Conservation (phyloP, 73 alveolate species). For the Symbiodinium natans region DNA sequence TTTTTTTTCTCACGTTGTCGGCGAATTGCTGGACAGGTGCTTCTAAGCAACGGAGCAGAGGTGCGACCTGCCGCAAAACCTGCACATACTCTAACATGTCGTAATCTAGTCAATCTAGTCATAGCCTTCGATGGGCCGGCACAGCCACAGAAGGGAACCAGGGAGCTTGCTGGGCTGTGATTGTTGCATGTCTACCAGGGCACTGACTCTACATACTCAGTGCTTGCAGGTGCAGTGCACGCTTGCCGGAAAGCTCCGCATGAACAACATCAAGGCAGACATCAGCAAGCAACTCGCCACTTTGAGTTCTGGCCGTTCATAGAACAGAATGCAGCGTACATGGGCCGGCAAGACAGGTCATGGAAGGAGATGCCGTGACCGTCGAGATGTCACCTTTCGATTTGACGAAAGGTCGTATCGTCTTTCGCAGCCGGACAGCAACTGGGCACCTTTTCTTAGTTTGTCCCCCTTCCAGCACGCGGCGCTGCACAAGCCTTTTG, state of each 20-base stretch:
- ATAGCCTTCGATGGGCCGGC: too few species aligned
- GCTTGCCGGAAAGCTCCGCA: conserved; percentile 91
- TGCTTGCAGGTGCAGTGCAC: conserved; percentile 61
- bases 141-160: too few species aligned
- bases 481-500: too few species aligned
- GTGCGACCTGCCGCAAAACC: not conserved
- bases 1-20: not conserved
- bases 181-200: too few species aligned
- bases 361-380: conserved; percentile 83
- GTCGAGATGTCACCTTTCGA: conserved; percentile 91
- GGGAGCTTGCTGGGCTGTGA: too few species aligned
- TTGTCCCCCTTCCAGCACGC: too few species aligned
- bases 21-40: conserved; percentile 20
- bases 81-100: too few species aligned
- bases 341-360: too few species aligned
- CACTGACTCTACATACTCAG: not conserved
- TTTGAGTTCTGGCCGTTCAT: too few species aligned
- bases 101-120: too few species aligned
- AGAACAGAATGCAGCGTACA: too few species aligned
- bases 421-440: conserved; percentile 17
- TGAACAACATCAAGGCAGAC: conserved; percentile 61
- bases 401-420: conserved; percentile 68
- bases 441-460: not conserved
- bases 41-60: conserved; percentile 80
- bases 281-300: too few species aligned